Conservation (phyloP, 257 asterid genomes). For the Ligustrum vulgare region DNA sequence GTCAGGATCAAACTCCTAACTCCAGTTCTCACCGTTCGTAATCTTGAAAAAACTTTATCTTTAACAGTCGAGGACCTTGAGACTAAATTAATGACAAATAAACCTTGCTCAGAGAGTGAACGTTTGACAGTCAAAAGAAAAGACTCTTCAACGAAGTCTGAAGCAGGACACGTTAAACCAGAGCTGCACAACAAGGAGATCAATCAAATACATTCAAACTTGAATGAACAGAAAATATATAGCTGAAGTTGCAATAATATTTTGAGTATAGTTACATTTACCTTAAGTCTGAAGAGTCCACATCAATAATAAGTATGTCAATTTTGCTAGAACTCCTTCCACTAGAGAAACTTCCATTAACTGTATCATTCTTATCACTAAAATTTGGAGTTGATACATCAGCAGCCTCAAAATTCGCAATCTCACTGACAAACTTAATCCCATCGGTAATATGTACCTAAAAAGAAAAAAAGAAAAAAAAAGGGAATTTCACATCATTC, state of each 20-base stretch:
- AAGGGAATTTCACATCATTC: neutral
- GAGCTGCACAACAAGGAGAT: slow-evolving; percentile 51
- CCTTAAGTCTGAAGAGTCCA: slow-evolving; percentile 90
- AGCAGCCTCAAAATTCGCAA: slow-evolving; percentile 41
- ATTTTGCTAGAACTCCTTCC: slow-evolving; percentile 32
- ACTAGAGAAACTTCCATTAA: slow-evolving; percentile 22
- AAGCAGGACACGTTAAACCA: slow-evolving; percentile 88
- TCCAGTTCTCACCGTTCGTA: slow-evolving; percentile 58
- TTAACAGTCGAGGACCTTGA: slow-evolving; percentile 78
- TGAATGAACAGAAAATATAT: neutral
- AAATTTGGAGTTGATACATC: slow-evolving; percentile 19
- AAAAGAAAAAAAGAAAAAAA: neutral
- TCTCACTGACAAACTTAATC: slow-evolving; percentile 54
- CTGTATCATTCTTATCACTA: slow-evolving; percentile 19
- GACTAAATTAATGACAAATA: slow-evolving; percentile 76
- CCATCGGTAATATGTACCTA: slow-evolving; percentile 82
- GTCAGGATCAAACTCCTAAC: neutral
- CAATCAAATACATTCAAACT: slow-evolving; percentile 8
- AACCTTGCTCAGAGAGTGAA: slow-evolving; percentile 77
- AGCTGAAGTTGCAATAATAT: neutral
- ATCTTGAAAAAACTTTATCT: slow-evolving; percentile 52
- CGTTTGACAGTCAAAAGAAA: slow-evolving; percentile 58
- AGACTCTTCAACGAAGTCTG: slow-evolving; percentile 75
- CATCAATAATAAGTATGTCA: slow-evolving; percentile 82
- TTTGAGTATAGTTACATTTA: slow-evolving; percentile 21